Percentiles rank a stretch among this genome's conserved stretches.
Conservation (phyloP, 306 rosid genomes). For the Cyclanthera cordifolia region DNA sequence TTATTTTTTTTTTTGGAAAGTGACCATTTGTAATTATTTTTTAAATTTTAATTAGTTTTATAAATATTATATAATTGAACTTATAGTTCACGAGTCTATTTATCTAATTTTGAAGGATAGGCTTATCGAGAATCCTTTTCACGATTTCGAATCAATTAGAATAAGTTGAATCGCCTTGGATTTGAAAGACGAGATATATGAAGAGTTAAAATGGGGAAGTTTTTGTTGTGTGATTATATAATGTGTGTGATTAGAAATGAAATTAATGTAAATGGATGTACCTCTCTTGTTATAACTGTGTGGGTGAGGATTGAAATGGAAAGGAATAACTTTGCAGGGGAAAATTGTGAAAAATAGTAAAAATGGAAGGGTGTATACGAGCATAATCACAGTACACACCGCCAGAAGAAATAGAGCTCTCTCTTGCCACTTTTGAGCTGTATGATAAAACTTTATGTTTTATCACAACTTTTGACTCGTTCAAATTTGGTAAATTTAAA, state of each 20-base stretch:
- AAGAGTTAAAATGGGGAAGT: neutral
- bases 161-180: no score
- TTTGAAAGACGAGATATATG: no score
- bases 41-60: no score
- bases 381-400: neutral
- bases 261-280: neutral
- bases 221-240: neutral
- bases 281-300: neutral
- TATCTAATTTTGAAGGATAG: no score
- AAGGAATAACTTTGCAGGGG: neutral
- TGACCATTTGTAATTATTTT: no score
- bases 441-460: neutral
- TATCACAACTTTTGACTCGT: neutral
- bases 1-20: no score
- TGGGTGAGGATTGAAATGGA: neutral
- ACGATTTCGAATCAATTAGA: no score
- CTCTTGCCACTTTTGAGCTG: constrained; percentile 4
- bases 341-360: neutral
- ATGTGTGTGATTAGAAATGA: neutral
- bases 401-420: neutral
- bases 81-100: no score
- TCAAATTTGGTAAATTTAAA: neutral
- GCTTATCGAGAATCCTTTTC: no score
- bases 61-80: no score
- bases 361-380: neutral